These are phyloP conservation scores for Coniochaeta prunicola DNA, from an alignment of 2,329 filamentous ascomycete species.

Conservation along the genomic window DNA sequence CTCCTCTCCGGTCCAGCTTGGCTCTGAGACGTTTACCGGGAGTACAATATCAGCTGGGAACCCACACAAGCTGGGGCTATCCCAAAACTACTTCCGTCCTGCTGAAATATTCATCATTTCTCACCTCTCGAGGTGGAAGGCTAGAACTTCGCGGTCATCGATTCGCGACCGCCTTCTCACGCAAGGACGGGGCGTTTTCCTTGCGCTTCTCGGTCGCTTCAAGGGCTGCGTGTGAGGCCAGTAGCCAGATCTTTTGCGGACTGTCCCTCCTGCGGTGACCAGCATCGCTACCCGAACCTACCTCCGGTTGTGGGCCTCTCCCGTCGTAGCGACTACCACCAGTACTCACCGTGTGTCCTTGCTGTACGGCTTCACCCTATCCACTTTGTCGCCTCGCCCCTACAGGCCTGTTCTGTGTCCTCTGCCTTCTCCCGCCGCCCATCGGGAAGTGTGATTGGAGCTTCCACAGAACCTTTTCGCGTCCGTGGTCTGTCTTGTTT, in stretches of 20 bases:
- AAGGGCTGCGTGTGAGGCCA: not conserved
- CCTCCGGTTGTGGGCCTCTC: not conserved
- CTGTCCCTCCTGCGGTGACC: constrained; percentile 2
- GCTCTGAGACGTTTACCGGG: not conserved
- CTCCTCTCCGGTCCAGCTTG: not conserved
- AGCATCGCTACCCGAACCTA: not conserved
- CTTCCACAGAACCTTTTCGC: not conserved
- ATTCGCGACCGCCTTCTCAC: not conserved
- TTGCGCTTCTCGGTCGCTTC: not conserved
- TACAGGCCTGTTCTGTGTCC: constrained; percentile 5
- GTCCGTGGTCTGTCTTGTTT: not conserved
- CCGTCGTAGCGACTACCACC: not conserved
- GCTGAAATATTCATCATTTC: not conserved
- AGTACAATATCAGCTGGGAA: constrained; percentile 2
- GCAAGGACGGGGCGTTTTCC: not conserved
- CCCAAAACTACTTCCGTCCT: not conserved
- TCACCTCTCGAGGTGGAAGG: not conserved
- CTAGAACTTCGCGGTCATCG: not conserved
- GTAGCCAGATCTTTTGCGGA: not conserved
- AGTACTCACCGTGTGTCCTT: not conserved
- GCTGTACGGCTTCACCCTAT: not conserved
- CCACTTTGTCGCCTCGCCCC: constrained; percentile 2
- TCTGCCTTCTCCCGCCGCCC: constrained; percentile 10
- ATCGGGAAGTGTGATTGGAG: constrained; percentile 4
- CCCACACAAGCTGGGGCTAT: not conserved